Percentiles rank a stretch among this genome's conserved stretches.
Conservation (phyloP, 768 basidiomycete species). For the Lentinula lateritia region DNA sequence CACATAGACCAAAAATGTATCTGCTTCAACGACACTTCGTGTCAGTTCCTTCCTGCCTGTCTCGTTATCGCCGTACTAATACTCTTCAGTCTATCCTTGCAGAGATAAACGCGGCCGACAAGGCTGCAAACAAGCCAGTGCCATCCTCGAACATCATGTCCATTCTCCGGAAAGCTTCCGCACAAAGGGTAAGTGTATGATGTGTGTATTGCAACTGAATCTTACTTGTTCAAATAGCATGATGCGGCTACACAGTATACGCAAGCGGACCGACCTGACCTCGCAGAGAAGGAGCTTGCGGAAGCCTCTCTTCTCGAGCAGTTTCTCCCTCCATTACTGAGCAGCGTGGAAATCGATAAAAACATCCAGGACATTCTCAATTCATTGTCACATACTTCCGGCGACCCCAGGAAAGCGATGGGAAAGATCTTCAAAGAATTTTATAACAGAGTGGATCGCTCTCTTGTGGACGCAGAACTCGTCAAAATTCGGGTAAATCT, state of each 20-base stretch:
- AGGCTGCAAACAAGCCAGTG: conserved; percentile 37
- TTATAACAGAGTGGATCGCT: conserved; percentile 56
- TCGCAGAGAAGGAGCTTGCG: conserved; percentile 54
- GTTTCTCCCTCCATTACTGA: conserved; percentile 57
- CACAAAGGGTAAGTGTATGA: conserved; percentile 40
- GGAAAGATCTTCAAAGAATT: conserved; percentile 60
- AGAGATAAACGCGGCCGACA: conserved; percentile 66
- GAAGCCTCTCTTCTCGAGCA: conserved; percentile 52
- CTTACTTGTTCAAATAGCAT: conserved; percentile 27
- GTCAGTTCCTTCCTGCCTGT: conserved; percentile 30
- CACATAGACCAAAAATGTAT: conserved; percentile 48
- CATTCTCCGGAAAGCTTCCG: conserved; percentile 53
- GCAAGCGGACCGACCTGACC: conserved; percentile 55
- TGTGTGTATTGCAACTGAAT: conserved; percentile 1
- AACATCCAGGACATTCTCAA: conserved; percentile 27
- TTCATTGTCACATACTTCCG: conserved; percentile 9
- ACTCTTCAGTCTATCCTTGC: conserved; percentile 54
- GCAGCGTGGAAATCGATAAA: conserved; percentile 50
- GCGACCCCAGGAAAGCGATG: conserved; percentile 24
- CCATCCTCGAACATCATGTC: conserved; percentile 42
- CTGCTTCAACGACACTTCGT: conserved; percentile 51
- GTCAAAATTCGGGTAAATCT: conserved; percentile 48
- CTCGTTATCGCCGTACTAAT: background rate
- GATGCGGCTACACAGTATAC: conserved; percentile 55
- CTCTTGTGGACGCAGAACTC: conserved; percentile 47